Evolutionary conservation across 1,139 yeast genomes (phyloP), one percentile per base, ranked within the genome.

Genomic region (Meyerozyma smithsonii): DNA sequence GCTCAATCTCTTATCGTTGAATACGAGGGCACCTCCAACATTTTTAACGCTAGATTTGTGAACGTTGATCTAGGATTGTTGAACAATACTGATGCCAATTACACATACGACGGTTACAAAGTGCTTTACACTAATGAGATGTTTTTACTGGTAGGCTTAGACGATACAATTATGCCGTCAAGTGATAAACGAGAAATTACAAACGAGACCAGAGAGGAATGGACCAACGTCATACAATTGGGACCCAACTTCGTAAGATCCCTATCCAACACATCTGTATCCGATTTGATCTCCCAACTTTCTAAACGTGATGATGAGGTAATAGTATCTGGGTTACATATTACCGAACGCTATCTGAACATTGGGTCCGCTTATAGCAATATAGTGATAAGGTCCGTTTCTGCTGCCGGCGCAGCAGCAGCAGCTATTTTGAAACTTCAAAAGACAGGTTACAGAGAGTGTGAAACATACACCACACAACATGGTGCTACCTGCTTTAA

Each of bases 71-170:
- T 30, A 4, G 21, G 16, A 17, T 17, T 30, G 3, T 17, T 30
- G 6, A 30, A 17, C 34, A 30, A 30, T 30, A 30, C 21, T 18
- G 15, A 30, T n/a, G 20, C 20, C 20, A 17, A 30, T 18, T 30
- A 30, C 21, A 30, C 21, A 11, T 30, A 30, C 14, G 10, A 30
- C 16, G 34, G 34, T 14, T 30, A 18, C 34, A 30, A 30, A 30
- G 20, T 30, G 34, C 16, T 2, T 18, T 30, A 15, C 15, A 30
- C 14, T 30, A 30, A 30, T 18, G 21, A 11, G 20, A 17, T 30
- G 12, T 30, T 30, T 18, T 11, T 30, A 4, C 34, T 30, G 34
- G 21, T 30, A 8, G 34, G 21, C 2, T 11, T 18, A 18, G 34
- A 30, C 21, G 15, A 16, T 5, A 8, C 4, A 10, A 18, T 17